These are phyloP conservation scores for Flaveria linearis DNA, from an alignment of 129 eudicot genomes.

Conservation along the genomic window DNA sequence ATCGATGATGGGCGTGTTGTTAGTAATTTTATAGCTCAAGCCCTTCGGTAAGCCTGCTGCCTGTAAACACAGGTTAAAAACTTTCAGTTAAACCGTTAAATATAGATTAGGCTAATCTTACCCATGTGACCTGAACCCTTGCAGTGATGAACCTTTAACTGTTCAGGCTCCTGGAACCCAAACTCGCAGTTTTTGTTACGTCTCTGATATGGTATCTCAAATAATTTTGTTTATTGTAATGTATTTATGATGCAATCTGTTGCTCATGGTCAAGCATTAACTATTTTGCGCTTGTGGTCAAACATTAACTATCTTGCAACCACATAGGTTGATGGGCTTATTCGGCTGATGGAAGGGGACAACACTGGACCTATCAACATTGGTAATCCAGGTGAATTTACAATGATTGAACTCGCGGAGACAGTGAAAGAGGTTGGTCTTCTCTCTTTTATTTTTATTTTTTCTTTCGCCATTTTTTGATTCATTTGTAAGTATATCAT, in stretches of 20 bases:
- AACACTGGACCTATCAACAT: slow-evolving; percentile 73
- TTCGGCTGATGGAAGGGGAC: slow-evolving; percentile 74
- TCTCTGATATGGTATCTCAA: slow-evolving; percentile 50
- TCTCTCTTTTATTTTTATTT: no score
- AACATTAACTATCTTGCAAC: slow-evolving; percentile 29
- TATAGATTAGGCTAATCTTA: background rate
- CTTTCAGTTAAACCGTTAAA: background rate
- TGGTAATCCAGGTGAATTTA: slow-evolving; percentile 91
- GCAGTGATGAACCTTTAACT: slow-evolving; percentile 79
- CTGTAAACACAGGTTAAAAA: background rate
- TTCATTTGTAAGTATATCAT: background rate
- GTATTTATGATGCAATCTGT: background rate
- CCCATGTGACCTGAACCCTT: background rate
- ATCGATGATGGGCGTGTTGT: slow-evolving; percentile 91
- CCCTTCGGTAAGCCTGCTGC: slow-evolving; percentile 50
- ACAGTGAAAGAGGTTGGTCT: slow-evolving; percentile 53
- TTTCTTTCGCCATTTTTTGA: background rate
- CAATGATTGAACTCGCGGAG: slow-evolving; percentile 88
- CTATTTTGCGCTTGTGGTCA: background rate
- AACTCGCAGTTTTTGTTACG: slow-evolving; percentile 73
- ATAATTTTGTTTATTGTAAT: background rate
- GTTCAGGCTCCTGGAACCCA: slow-evolving; percentile 65
- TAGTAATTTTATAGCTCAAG: slow-evolving; percentile 87
- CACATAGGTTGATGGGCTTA: slow-evolving; percentile 69
- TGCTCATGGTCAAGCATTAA: background rate